phyloP scores from a whole-genome alignment of 805 yeast species.

The Hanseniaspora thailandica region DNA sequence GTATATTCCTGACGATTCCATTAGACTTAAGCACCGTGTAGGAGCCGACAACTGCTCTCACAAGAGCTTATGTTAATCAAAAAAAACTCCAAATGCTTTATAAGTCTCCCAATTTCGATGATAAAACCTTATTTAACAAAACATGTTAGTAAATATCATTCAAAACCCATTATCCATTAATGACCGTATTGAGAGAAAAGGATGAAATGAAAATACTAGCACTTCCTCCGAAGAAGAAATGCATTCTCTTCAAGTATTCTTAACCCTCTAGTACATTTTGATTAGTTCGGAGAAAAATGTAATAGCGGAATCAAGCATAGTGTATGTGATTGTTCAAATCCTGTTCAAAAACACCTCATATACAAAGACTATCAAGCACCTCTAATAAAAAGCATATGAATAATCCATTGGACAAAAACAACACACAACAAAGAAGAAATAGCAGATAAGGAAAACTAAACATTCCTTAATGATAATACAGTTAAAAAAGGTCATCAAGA shows the following conservation, averaged over 20 bases:
- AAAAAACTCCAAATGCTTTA: constrained; percentile 6
- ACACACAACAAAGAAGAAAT: not conserved
- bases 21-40: constrained; percentile 5
- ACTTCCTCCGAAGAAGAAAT: not conserved
- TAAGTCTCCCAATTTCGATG: constrained; percentile 14
- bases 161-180: constrained; percentile 15
- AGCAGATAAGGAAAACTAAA: not conserved
- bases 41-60: constrained; percentile 13
- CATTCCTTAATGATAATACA: not conserved
- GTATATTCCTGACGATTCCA: constrained; percentile 11
- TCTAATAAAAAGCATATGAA: not conserved
- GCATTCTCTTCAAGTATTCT: not conserved
- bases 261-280: constrained; percentile 12
- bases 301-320: constrained; percentile 16
- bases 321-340: constrained; percentile 1
- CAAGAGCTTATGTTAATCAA: constrained; percentile 10
- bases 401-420: not conserved
- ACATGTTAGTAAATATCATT: constrained; percentile 14
- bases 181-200: constrained; percentile 10
- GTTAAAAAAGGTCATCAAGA: not conserved
- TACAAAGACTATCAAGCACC: not conserved
- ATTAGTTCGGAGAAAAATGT: constrained; percentile 12
- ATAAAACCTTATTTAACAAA: constrained; percentile 14
- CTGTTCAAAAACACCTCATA: not conserved
- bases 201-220: constrained; percentile 1